phyloP scores from a whole-genome alignment of 495 filamentous ascomycete species.

The Penicillium fimorum region DNA sequence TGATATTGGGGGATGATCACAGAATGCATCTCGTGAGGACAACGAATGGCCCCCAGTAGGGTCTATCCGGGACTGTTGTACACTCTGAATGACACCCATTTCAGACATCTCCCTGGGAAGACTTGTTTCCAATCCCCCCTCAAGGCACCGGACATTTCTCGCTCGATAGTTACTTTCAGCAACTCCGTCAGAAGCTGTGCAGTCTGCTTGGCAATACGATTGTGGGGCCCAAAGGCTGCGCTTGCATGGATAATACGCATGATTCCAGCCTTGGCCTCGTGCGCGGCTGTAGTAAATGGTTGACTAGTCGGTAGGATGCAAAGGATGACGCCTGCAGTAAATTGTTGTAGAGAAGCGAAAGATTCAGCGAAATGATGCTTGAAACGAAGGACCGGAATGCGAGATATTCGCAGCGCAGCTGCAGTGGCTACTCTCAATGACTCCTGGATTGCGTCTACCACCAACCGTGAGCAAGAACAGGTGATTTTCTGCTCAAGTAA shows the following conservation, averaged over 20 bases:
- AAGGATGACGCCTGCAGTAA: slow-evolving; percentile 26
- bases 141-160: slow-evolving; percentile 19
- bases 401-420: slow-evolving; percentile 24
- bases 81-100: not conserved
- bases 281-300: slow-evolving; percentile 17
- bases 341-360: slow-evolving; percentile 21
- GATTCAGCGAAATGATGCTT: slow-evolving; percentile 22
- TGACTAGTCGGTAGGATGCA: slow-evolving; percentile 22
- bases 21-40: not conserved
- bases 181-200: slow-evolving; percentile 23
- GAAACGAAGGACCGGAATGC: slow-evolving; percentile 19
- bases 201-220: slow-evolving; percentile 24
- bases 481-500: slow-evolving; percentile 15
- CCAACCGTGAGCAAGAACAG: slow-evolving; percentile 3
- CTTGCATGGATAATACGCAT: slow-evolving; percentile 23
- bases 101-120: not conserved
- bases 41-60: not conserved
- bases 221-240: slow-evolving; percentile 11
- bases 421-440: slow-evolving; percentile 18
- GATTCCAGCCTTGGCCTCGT: slow-evolving; percentile 23
- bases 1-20: not conserved
- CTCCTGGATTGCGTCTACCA: slow-evolving; percentile 15
- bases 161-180: slow-evolving; percentile 21
- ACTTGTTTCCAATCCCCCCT: not conserved
- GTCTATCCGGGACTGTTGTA: not conserved